Evolutionary conservation across 106 monocot genomes (phyloP).

Genomic region (Vanilla planifolia): DNA sequence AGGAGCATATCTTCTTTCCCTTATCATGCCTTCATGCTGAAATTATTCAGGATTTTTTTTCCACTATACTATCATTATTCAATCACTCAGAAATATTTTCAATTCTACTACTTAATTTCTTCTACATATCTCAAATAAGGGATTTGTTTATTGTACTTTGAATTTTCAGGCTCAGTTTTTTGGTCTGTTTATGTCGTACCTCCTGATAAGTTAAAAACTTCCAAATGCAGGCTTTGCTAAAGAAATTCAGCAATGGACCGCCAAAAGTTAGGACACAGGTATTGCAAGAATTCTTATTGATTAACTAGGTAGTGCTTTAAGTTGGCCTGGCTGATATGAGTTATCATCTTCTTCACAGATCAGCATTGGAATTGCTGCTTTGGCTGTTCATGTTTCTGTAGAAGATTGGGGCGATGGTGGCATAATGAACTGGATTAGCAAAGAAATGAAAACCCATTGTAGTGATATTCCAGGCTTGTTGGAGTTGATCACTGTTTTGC

Average conservation of each 20-base stretch:
- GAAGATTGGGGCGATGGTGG: conserved; percentile 94
- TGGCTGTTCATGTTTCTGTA: conserved; percentile 87
- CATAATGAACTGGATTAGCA: conserved; percentile 77
- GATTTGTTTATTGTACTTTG: not conserved
- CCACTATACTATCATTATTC: no score
- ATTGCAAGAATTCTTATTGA: not conserved
- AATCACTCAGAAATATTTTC: no score
- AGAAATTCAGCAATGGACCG: conserved; percentile 74
- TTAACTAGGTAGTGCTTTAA: not conserved
- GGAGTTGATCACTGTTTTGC: conserved; percentile 79
- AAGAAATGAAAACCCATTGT: conserved; percentile 82
- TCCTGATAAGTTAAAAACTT: conserved; percentile 7
- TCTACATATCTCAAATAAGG: no score
- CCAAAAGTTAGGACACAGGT: conserved; percentile 98
- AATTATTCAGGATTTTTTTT: no score
- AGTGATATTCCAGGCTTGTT: conserved; percentile 79
- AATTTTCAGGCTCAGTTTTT: not conserved
- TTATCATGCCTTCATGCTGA: no score
- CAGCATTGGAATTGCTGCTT: conserved; percentile 86
- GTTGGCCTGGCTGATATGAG: not conserved
- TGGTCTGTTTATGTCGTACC: not conserved
- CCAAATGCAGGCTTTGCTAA: conserved; percentile 65
- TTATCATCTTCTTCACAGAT: conserved; percentile 43
- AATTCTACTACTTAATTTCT: no score
- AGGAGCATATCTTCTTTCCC: no score